Conservation (phyloP, 768 basidiomycete species). For the Leccinum subgranulosum region DNA sequence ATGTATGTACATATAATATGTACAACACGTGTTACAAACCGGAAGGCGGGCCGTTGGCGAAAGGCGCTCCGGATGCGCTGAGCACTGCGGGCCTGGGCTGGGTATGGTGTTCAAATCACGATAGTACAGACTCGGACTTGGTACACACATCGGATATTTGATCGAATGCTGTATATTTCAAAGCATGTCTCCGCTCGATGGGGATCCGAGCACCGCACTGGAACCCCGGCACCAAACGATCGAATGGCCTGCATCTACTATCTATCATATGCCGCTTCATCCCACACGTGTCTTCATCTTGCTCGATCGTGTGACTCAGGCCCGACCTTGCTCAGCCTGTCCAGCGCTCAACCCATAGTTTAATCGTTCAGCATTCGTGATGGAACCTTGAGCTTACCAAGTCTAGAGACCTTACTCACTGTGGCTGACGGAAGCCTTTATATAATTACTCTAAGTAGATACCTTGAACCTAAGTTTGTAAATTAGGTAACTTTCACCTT, state of each 20-base stretch:
- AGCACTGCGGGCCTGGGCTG: no score
- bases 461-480: not conserved
- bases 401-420: no score
- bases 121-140: not conserved
- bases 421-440: no score
- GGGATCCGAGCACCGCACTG: not conserved
- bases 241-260: no score
- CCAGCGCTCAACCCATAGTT: not conserved
- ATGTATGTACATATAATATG: not conserved
- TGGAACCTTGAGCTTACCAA: not conserved
- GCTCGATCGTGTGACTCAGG: not conserved
- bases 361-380: not conserved
- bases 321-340: not conserved
- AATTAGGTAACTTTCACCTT: not conserved
- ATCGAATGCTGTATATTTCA: not conserved
- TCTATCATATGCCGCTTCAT: not conserved
- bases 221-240: not conserved
- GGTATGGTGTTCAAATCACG: no score
- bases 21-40: not conserved
- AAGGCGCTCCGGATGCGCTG: not conserved
- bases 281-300: not conserved
- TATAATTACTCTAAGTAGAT: no score
- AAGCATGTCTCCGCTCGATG: not conserved
- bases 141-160: not conserved
- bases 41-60: not conserved